Base-by-base conservation (phyloP, 2,329 filamentous ascomycete genomes). In the Fusarium liriodendri region DNA sequence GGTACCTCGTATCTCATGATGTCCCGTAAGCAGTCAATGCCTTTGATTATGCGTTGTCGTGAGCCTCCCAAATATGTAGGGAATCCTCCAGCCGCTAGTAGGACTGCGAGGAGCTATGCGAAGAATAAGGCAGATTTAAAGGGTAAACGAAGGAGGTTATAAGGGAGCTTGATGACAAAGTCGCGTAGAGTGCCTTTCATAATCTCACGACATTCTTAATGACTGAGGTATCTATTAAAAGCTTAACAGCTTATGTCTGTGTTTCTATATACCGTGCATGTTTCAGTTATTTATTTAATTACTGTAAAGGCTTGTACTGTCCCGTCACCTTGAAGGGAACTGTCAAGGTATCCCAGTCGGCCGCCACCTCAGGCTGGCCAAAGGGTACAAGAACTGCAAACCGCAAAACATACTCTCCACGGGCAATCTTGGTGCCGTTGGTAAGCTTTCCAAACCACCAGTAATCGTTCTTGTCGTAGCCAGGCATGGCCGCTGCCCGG, bases 371-470 rank as follows among this genome's bases (percentile, higher is more conserved):
- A 2, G 45, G 61, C 16, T 11, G 14, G 6, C 61, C 61, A 33
- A 54, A 54, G 2, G 61, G 61, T 3, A 40, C 10, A 10, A 63
- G 61, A 4, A 9, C 45, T 4, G 61, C 61, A 40, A 55, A 52
- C 1, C 61, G 33, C 20, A 54, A 58, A 2, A 38, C 29, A 33
- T 64, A 64, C 32, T 64, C 40, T 0, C 62, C 62, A 5, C 29
- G 50, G 4, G 25, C 25, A 35, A 64, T 45, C 35, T 64, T 35
- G n/a, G 32, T 64, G 13, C 62, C 62, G 14, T 64, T 57, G 10
- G 32, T 20, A 42, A 64, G 50, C 20, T 64, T 64, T 5, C 62
- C 62, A 27, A 64, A 57, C 62, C 62, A 64, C 62, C 62, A 64
- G 18, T 55, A 42, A 25, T 35, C 27, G 8, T 8, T 2, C 20